phyloP scores from a whole-genome alignment of 441 rosid genomes.

The Erodium trifolium region DNA sequence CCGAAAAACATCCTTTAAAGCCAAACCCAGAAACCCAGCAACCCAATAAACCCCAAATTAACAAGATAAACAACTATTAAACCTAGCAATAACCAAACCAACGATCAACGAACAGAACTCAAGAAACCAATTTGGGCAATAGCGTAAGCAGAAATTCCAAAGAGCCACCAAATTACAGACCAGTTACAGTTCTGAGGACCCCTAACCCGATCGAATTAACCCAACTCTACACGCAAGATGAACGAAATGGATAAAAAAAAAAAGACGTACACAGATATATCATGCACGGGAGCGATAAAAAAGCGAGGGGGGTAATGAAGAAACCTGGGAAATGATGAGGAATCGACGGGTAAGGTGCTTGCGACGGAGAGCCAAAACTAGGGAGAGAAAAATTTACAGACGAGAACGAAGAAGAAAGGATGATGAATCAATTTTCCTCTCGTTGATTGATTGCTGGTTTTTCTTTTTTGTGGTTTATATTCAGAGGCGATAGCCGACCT shows the following conservation, averaged over 20 bases:
- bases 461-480: constrained; percentile 2
- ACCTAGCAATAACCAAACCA: background rate
- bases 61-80: background rate
- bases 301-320: background rate
- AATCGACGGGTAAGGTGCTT: background rate
- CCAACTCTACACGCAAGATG: background rate
- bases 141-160: background rate
- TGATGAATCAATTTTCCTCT: background rate
- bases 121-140: background rate
- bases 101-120: background rate
- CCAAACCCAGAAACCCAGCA: background rate
- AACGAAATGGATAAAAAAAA: background rate
- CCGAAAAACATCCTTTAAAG: constrained; percentile 13
- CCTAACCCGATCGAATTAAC: background rate
- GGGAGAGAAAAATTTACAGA: background rate
- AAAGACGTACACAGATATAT: background rate
- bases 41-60: background rate
- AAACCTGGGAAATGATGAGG: background rate
- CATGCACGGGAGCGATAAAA: background rate
- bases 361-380: background rate
- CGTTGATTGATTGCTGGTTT: background rate
- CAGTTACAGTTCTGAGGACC: background rate
- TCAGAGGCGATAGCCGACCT: background rate
- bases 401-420: background rate
- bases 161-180: background rate